Conservation (phyloP, 805 yeast genomes). For the Nadsonia fulvescens region DNA sequence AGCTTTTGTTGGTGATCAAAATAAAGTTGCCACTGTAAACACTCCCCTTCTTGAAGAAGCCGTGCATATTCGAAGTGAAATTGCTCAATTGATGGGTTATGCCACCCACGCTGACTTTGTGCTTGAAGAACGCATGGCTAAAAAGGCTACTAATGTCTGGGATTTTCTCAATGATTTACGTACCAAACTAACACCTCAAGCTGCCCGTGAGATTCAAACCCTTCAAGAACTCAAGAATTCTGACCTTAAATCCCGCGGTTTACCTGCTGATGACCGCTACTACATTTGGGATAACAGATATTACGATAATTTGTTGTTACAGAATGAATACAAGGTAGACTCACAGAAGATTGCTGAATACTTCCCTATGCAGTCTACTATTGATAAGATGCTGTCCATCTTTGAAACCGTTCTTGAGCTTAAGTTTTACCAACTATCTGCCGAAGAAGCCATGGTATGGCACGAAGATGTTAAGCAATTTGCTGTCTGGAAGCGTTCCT, state of each 20-base stretch:
- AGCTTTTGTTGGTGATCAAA: constrained; percentile 51
- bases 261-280: constrained; percentile 21
- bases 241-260: constrained; percentile 30
- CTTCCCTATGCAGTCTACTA: constrained; percentile 56
- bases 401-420: constrained; percentile 55
- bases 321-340: constrained; percentile 54
- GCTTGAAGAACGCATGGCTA: constrained; percentile 70
- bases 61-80: constrained; percentile 38
- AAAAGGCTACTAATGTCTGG: constrained; percentile 39
- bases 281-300: constrained; percentile 63
- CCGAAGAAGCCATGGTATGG: constrained; percentile 32
- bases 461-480: constrained; percentile 61
- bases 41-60: constrained; percentile 42
- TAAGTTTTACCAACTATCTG: constrained; percentile 36
- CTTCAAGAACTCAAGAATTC: constrained; percentile 34
- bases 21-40: constrained; percentile 42
- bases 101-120: constrained; percentile 49
- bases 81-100: constrained; percentile 51
- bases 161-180: constrained; percentile 46
- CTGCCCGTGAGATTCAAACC: constrained; percentile 30
- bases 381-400: constrained; percentile 48
- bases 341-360: constrained; percentile 54
- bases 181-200: constrained; percentile 40
- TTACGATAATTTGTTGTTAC: constrained; percentile 47
- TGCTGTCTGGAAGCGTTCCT: constrained; percentile 43